phyloP scores from a whole-genome alignment of 371 early-diverging fungal genomes.

The Actinomucor elegans region DNA sequence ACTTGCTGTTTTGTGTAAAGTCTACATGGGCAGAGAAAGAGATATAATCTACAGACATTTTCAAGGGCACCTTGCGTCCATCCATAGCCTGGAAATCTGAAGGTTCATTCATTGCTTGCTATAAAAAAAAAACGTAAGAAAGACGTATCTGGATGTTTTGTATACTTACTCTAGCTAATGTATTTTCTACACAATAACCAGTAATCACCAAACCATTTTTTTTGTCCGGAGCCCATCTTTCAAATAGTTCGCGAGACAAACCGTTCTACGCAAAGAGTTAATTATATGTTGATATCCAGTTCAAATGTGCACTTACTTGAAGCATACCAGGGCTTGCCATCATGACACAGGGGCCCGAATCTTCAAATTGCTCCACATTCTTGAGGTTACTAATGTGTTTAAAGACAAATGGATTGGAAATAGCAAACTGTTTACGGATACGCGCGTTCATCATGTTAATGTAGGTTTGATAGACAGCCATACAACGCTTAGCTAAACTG shows the following conservation, averaged over 20 bases:
- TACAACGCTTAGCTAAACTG: slow-evolving; percentile 97
- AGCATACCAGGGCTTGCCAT: slow-evolving; percentile 99
- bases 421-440: slow-evolving; percentile 91
- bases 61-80: slow-evolving; percentile 89
- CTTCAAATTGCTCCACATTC: slow-evolving; percentile 94
- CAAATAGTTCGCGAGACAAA: slow-evolving; percentile 96
- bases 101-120: slow-evolving; percentile 94
- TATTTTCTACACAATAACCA: slow-evolving; percentile 99
- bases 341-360: slow-evolving; percentile 99
- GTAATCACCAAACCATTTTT: slow-evolving; percentile 98
- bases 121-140: too few relatives aligned
- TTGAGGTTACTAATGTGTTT: slow-evolving; percentile 95
- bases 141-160: too few relatives aligned
- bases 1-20: slow-evolving; percentile 97
- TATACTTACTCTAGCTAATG: slow-evolving; percentile 87
- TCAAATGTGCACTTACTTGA: slow-evolving; percentile 59
- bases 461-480: slow-evolving; percentile 99
- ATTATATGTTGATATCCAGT: not conserved
- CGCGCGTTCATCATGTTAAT: slow-evolving; percentile 99
- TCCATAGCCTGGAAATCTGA: slow-evolving; percentile 86
- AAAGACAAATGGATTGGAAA: slow-evolving; percentile 98
- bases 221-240: slow-evolving; percentile 96
- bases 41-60: slow-evolving; percentile 96
- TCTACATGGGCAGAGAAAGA: slow-evolving; percentile 99
- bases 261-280: slow-evolving; percentile 70